Evolutionary conservation across 257 asterid species (phyloP).

Genomic region (Coffea canephora): DNA sequence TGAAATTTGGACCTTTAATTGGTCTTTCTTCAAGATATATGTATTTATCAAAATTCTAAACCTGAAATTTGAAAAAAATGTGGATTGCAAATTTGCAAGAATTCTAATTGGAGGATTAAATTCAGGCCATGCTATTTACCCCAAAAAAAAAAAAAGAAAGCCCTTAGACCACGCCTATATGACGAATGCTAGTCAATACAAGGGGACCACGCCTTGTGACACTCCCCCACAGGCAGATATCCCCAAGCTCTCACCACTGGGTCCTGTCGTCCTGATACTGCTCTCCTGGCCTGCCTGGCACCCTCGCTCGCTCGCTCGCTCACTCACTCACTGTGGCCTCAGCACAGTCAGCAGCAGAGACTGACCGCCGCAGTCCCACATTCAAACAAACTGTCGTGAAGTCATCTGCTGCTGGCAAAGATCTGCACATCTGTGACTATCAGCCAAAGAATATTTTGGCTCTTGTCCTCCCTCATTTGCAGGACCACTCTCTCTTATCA

Average conservation of each 20-base stretch:
- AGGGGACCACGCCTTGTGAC: background rate
- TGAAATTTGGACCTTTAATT: no score
- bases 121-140: no score
- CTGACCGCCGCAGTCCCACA: background rate
- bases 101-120: background rate
- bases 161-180: background rate
- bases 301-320: no score
- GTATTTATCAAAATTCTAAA: no score
- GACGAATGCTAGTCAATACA: background rate
- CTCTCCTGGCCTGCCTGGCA: no score
- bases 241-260: background rate
- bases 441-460: constrained; percentile 6
- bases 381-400: constrained; percentile 15
- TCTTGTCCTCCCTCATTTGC: background rate
- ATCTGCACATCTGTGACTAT: background rate
- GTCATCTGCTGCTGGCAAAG: background rate
- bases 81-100: background rate
- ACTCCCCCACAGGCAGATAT: background rate
- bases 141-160: no score
- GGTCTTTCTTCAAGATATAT: no score
- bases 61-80: no score
- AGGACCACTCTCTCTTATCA: background rate
- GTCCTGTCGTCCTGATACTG: background rate
- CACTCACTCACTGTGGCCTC: no score
- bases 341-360: background rate